Evolutionary conservation across 169 alveolate species (phyloP), one percentile per base, ranked within the genome.

Genomic region (Cryptosporidium canis): DNA sequence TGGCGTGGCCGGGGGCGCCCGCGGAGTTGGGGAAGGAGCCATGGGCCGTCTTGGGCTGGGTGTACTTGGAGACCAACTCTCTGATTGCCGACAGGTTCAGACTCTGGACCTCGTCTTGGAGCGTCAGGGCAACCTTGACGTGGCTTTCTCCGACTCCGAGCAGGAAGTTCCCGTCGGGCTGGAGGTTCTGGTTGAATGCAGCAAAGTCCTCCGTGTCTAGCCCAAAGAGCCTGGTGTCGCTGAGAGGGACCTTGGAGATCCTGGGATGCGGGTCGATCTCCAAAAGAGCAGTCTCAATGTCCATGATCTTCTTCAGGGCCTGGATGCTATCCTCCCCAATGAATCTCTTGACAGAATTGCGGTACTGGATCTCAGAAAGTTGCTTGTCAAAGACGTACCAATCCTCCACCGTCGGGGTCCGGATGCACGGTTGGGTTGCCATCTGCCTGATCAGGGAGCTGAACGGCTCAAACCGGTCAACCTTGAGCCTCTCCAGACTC

Each of bases 141-240:
- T 91, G 93, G 35, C 77, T 70, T 67, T 90, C 90, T 21, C 93
- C 93, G 44, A 91, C 77, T 6, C 93, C 93, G 29, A 91, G 35
- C 14, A 91, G 65, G 67, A 70, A 91, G 63, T 83, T 83, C 24
- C 90, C 67, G 31, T 91, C 90, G 31, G 83, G 90, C 4, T 67
- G 24, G 14, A 91, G 83, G 47, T 83, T 85, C 27, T 85, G 72
- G 83, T 91, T 91, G 72, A 91, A 85, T 21, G 67, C 83, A 21
- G 67, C 85, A 71, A 91, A 91, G 72, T 91, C 93, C 43, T 85
- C 90, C 35, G 91, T 83, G 85, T 91, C 93, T 45, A 91, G 45
- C 11, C 92, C 94, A 14, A 91, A 68, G 24, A 91, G 53, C 35
- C 92, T 83, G 53, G 85, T 55, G 48, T 91, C 92, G 43, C 90